Base-by-base conservation (phyloP, 345 rosid genomes). In the Nephelium lappaceum region DNA sequence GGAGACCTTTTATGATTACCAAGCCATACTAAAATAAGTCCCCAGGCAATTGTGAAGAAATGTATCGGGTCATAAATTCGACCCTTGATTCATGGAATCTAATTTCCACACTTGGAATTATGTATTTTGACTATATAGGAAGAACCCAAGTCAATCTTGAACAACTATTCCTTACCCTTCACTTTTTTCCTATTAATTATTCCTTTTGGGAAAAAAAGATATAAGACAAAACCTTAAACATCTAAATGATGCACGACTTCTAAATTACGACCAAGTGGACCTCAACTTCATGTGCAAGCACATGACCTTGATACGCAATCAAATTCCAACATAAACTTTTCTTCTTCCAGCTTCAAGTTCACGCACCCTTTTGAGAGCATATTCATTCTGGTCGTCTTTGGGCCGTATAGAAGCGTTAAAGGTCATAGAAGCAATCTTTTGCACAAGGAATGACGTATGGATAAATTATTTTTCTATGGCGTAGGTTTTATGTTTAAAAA, bases 71-170 rank as follows among this genome's bases (percentile, higher is more conserved):
- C 42, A 16, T 43, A 24, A 62, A 24, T 23, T 9, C 4, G 42
- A 8, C 5, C 16, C 19, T 16, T 8, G 15, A 41, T 8, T 55
- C 10, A 55, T 53, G 49, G 65, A 47, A 58, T n/a, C 23, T 25
- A 31, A 31, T 31, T 63, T 49, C 24, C 19, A 53, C 2, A 11
- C 41, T 49, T 49, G 14, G 60, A 23, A 74, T 43, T 42, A 18
- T 62, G 3, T 74, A 3, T 25, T 74, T 74, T 42, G 77, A 45
- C 25, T 0, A 15, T 11, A 41, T 39, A 5, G 5, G 18, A 25
- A 63, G 57, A 61, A 74, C 18, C 43, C 39, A 74, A 74, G 18
- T 74, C 77, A 62, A 63, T n/a, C 25, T 63, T 63, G 70, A 27
- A 61, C 41, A 42, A 58, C 67, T 73, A 41, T 53, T 31, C 3